Percentiles rank a stretch among this genome's conserved stretches.
Evolutionary conservation across 1,284 basidiomycete species (phyloP).

Genomic region (Boletellus deceptivus): DNA sequence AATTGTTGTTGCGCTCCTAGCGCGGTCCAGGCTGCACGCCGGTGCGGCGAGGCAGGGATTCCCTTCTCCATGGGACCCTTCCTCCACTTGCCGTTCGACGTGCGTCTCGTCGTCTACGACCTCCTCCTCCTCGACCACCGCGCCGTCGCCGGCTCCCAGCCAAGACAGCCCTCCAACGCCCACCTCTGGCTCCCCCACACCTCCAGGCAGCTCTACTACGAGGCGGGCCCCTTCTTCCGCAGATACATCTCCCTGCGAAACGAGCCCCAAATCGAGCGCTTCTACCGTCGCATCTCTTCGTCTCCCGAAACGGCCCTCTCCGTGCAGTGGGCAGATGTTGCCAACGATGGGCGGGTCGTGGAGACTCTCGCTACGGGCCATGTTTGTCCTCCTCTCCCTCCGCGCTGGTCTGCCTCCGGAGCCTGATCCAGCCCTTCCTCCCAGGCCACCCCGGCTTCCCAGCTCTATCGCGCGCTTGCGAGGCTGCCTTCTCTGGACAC

Average conservation of each 20-base stretch:
- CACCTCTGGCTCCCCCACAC: constrained; percentile 36
- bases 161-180: constrained; percentile 36
- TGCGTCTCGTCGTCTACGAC: constrained; percentile 39
- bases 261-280: constrained; percentile 39
- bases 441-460: constrained; percentile 31
- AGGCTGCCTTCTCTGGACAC: constrained; percentile 32
- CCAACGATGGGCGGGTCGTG: constrained; percentile 40
- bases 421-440: not conserved
- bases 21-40: constrained; percentile 29
- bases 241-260: constrained; percentile 40
- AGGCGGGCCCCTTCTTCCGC: constrained; percentile 30
- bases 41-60: constrained; percentile 24
- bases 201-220: constrained; percentile 34
- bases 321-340: constrained; percentile 39
- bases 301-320: constrained; percentile 18
- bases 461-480: constrained; percentile 34
- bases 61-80: constrained; percentile 1
- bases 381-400: constrained; percentile 16
- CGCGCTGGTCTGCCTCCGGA: not conserved
- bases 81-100: constrained; percentile 33
- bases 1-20: constrained; percentile 37
- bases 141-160: constrained; percentile 14
- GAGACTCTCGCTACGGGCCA: constrained; percentile 4
- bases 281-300: constrained; percentile 25
- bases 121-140: constrained; percentile 29